Percentiles rank a stretch among this genome's conserved stretches.
These are phyloP conservation scores for Peronospora belbahrii DNA, from an alignment of 352 stramenopile genomes.

Conservation along the genomic window DNA sequence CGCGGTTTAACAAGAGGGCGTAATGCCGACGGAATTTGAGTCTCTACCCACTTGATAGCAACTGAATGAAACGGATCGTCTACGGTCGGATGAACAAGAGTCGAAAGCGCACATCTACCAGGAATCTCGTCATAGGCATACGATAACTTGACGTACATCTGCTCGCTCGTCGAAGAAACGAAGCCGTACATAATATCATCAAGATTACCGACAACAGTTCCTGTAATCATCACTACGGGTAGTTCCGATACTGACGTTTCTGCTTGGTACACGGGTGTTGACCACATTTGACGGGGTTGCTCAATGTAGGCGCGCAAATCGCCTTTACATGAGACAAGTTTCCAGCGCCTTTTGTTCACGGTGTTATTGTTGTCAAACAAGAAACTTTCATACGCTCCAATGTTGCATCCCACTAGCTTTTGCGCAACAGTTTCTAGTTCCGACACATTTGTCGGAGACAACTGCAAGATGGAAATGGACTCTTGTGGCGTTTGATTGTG, in stretches of 20 bases:
- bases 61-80: slow-evolving; percentile 31
- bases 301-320: slow-evolving; percentile 23
- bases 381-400: slow-evolving; percentile 27
- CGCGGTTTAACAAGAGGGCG: slow-evolving; percentile 36
- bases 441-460: slow-evolving; percentile 9
- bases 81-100: slow-evolving; percentile 22
- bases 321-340: slow-evolving; percentile 22
- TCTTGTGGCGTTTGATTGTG: slow-evolving; percentile 18
- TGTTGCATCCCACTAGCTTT: slow-evolving; percentile 21
- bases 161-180: slow-evolving; percentile 20
- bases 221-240: slow-evolving; percentile 26
- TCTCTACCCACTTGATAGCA: slow-evolving; percentile 48
- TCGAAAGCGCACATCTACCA: slow-evolving; percentile 28
- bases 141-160: slow-evolving; percentile 33
- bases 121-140: slow-evolving; percentile 39
- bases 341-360: slow-evolving; percentile 28
- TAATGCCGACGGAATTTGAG: slow-evolving; percentile 21
- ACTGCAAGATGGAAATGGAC: slow-evolving; percentile 32
- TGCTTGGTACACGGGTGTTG: not conserved
- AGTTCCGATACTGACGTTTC: slow-evolving; percentile 14
- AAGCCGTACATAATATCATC: slow-evolving; percentile 40
- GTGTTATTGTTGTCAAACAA: slow-evolving; percentile 20
- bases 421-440: slow-evolving; percentile 22
- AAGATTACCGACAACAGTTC: slow-evolving; percentile 23
- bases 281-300: not conserved